phyloP scores from a whole-genome alignment of 2,329 filamentous ascomycete species.

The Madurella fahalii region DNA sequence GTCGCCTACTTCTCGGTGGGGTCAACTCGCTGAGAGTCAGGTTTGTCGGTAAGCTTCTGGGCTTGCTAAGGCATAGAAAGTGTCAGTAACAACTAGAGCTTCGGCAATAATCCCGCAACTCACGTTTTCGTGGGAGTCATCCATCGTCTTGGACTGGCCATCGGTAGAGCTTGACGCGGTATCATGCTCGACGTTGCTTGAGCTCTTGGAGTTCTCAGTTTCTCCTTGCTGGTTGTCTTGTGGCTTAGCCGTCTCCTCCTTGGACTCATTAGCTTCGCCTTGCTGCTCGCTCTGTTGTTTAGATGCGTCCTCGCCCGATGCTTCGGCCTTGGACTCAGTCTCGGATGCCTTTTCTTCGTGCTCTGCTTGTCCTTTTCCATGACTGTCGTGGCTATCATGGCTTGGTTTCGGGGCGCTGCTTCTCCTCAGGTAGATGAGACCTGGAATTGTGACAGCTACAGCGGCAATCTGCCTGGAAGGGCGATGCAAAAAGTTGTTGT shows the following conservation, averaged over 20 bases:
- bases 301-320: conserved; percentile 23
- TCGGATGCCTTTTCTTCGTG: background rate
- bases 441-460: conserved; percentile 17
- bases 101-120: background rate
- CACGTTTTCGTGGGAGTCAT: conserved; percentile 11
- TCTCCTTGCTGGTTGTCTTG: background rate
- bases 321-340: background rate
- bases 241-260: background rate
- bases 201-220: background rate
- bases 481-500: background rate
- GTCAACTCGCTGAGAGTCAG: conserved; percentile 16
- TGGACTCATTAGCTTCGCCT: conserved; percentile 2
- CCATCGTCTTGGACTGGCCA: conserved; percentile 7
- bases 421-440: conserved; percentile 15
- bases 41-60: conserved; percentile 28
- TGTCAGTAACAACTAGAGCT: background rate
- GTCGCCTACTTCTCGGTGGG: conserved; percentile 11
- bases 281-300: conserved; percentile 22
- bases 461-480: conserved; percentile 18
- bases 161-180: conserved; percentile 6
- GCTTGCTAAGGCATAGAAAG: conserved; percentile 28
- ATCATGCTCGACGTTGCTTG: conserved; percentile 1
- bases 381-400: conserved; percentile 9
- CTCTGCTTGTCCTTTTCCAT: background rate
- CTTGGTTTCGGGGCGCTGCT: background rate